Evolutionary conservation across 345 rosid genomes (phyloP).

Genomic region (Pseudoturritis turrita): DNA sequence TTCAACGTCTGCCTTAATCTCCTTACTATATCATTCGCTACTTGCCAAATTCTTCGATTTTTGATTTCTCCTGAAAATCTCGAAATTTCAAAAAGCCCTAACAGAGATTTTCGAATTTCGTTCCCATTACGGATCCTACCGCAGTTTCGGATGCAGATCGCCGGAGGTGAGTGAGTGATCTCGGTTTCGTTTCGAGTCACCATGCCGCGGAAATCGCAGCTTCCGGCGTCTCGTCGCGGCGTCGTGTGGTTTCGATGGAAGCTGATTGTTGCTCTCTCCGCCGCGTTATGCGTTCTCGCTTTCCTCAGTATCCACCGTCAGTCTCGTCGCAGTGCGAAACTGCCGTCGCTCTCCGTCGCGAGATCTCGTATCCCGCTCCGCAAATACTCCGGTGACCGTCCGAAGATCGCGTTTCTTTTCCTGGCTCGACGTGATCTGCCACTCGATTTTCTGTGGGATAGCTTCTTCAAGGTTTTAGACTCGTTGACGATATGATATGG

Average conservation of each 20-base stretch:
- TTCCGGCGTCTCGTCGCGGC: slow-evolving; percentile 38
- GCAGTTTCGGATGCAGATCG: neutral
- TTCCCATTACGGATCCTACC: neutral
- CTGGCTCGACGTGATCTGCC: slow-evolving; percentile 56
- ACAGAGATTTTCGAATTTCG: neutral
- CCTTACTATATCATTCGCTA: neutral
- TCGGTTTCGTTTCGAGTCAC: neutral
- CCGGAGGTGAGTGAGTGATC: neutral
- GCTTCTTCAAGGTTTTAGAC: slow-evolving; percentile 56
- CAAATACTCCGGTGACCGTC: slow-evolving; percentile 37
- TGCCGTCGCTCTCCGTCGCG: slow-evolving; percentile 25
- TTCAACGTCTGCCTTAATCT: slow-evolving; percentile 15
- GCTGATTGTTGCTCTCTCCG: slow-evolving; percentile 47
- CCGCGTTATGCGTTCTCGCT: slow-evolving; percentile 47
- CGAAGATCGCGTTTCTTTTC: slow-evolving; percentile 66
- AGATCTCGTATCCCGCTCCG: slow-evolving; percentile 36
- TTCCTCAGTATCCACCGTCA: slow-evolving; percentile 45
- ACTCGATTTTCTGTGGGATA: slow-evolving; percentile 66
- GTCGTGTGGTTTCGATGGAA: slow-evolving; percentile 60
- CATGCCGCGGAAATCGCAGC: slow-evolving; percentile 50
- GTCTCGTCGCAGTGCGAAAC: slow-evolving; percentile 20
- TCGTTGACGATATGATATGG: neutral
- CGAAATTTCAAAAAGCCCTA: neutral
- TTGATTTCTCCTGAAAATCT: neutral
- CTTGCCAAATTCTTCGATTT: neutral